phyloP scores from a whole-genome alignment of 495 filamentous ascomycete genomes.

The Daldinia bambusicola region DNA sequence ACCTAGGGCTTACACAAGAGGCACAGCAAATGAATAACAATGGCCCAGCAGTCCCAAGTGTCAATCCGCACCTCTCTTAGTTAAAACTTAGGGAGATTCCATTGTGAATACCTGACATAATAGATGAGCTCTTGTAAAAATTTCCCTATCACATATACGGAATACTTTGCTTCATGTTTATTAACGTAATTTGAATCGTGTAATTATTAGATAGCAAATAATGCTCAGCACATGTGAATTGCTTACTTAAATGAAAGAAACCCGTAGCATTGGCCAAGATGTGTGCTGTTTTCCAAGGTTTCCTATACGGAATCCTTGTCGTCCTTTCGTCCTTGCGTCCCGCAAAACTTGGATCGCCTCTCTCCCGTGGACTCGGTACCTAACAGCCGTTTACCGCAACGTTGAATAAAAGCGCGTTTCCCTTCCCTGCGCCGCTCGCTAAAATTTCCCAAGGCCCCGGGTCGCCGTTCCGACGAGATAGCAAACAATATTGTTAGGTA shows the following conservation, averaged over 20 bases:
- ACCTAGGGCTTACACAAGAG: neutral
- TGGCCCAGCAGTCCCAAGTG: neutral
- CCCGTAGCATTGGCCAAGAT: neutral
- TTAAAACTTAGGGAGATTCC: neutral
- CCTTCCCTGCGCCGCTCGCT: neutral
- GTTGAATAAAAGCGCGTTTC: neutral
- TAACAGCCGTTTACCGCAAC: neutral
- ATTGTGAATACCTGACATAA: too few relatives aligned
- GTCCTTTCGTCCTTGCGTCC: neutral
- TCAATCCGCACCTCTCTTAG: neutral
- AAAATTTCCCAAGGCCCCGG: conserved; percentile 25
- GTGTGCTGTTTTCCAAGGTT: neutral
- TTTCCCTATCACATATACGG: too few relatives aligned
- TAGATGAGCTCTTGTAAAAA: too few relatives aligned
- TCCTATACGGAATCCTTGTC: conserved; percentile 26
- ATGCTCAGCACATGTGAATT: neutral
- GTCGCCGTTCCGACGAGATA: conserved; percentile 9
- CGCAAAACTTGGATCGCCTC: conserved; percentile 3
- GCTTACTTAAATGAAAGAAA: too few relatives aligned
- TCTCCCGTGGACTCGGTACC: conserved; percentile 2
- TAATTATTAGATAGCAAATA: conserved; percentile 1
- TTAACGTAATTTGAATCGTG: neutral
- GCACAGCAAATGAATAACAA: neutral
- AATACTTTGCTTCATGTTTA: neutral
- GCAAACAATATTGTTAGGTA: neutral